Conservation (phyloP, 345 rosid genomes). For the Anacardium occidentale region DNA sequence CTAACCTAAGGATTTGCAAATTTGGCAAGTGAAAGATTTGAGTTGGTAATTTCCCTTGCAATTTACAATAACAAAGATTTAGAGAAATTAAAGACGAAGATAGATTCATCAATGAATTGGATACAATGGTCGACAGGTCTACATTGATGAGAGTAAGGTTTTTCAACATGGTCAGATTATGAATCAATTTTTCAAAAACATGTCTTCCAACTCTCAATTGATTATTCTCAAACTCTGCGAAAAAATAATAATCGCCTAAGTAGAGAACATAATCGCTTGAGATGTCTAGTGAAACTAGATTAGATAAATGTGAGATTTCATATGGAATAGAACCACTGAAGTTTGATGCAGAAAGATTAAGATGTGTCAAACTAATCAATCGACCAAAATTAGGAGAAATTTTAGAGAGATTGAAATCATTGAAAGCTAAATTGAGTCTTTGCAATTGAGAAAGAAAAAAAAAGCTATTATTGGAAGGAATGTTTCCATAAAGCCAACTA, state of each 20-base stretch:
- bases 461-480: slow-evolving; percentile 6
- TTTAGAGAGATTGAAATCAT: slow-evolving; percentile 4
- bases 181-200: neutral
- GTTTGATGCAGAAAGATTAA: slow-evolving; percentile 10
- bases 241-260: too few species aligned
- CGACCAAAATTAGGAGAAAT: slow-evolving; percentile 18
- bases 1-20: neutral
- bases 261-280: neutral
- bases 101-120: neutral
- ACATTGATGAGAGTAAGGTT: neutral
- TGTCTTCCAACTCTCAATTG: neutral
- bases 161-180: neutral
- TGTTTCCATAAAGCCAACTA: neutral
- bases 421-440: slow-evolving; percentile 4
- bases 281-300: slow-evolving; percentile 8
- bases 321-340: slow-evolving; percentile 15
- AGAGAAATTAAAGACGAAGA: neutral
- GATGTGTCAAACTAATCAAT: slow-evolving; percentile 10
- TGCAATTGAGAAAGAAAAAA: slow-evolving; percentile 15
- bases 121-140: neutral
- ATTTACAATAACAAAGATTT: neutral
- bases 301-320: slow-evolving; percentile 16
- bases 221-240: accelerated
- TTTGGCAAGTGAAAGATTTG: neutral
- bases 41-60: neutral